Percentiles rank a stretch among this genome's conserved stretches.
Conservation (phyloP, 2,329 filamentous ascomycete species). For the Phaeosphaeria sp. region DNA sequence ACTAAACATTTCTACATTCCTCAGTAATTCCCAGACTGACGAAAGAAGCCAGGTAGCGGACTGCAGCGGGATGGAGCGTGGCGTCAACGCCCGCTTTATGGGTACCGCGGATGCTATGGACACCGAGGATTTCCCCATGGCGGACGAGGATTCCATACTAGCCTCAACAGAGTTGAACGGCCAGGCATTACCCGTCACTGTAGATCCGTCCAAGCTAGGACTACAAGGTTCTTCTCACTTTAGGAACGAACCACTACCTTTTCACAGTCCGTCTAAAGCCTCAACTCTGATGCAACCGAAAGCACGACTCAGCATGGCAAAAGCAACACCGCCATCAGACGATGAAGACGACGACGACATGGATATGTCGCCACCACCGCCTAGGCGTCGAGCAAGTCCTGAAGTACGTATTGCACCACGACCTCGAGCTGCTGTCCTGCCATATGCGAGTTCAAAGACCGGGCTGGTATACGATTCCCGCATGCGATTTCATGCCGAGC, state of each 20-base stretch:
- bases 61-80: conserved; percentile 16
- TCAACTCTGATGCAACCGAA: conserved; percentile 4
- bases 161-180: conserved; percentile 44
- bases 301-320: conserved; percentile 7
- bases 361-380: conserved; percentile 22
- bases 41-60: not conserved
- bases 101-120: conserved; percentile 28
- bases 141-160: conserved; percentile 33
- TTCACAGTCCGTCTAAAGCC: conserved; percentile 28
- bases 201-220: conserved; percentile 37
- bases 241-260: conserved; percentile 35
- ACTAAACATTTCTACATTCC: not conserved
- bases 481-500: conserved; percentile 94
- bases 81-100: conserved; percentile 21
- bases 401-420: conserved; percentile 39
- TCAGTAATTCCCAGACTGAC: not conserved
- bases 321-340: conserved; percentile 11
- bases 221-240: conserved; percentile 16
- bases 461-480: conserved; percentile 79
- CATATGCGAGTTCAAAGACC: conserved; percentile 45
- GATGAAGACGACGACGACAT: conserved; percentile 23
- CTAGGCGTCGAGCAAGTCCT: conserved; percentile 23
- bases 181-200: conserved; percentile 26
- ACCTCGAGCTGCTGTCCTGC: conserved; percentile 44
- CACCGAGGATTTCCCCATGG: conserved; percentile 38